phyloP scores from a whole-genome alignment of 768 basidiomycete species.

The Pleurotus eryngii region DNA sequence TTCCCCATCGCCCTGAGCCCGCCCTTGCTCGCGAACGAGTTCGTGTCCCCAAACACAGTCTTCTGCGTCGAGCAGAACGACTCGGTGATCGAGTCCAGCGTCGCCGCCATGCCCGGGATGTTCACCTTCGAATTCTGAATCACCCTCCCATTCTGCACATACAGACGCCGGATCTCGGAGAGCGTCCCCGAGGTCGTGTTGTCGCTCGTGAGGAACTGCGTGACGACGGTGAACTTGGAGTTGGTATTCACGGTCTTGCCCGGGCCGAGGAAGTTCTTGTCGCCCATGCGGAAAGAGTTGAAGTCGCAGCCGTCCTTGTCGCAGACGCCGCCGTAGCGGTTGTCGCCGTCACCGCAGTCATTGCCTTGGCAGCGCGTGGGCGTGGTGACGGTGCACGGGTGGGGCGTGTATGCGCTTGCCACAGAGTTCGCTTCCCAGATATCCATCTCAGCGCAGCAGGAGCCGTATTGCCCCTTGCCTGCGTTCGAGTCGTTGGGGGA shows the following conservation, averaged over 20 bases:
- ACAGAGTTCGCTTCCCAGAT: slow-evolving; percentile 38
- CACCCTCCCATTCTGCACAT: slow-evolving; percentile 25
- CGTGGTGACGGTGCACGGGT: slow-evolving; percentile 33
- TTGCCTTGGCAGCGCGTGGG: slow-evolving; percentile 33
- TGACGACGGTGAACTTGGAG: slow-evolving; percentile 38
- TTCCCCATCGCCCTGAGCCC: slow-evolving; percentile 23
- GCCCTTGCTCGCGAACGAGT: slow-evolving; percentile 30
- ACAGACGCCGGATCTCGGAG: slow-evolving; percentile 31
- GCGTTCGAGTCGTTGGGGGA: slow-evolving; percentile 28
- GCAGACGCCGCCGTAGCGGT: slow-evolving; percentile 33
- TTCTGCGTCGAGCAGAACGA: slow-evolving; percentile 36
- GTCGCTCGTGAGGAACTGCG: slow-evolving; percentile 39
- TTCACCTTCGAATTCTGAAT: slow-evolving; percentile 35
- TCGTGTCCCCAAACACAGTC: slow-evolving; percentile 32
- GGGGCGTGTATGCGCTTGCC: slow-evolving; percentile 37
- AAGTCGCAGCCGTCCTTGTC: slow-evolving; percentile 45
- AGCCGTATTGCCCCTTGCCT: slow-evolving; percentile 32
- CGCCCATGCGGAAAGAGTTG: slow-evolving; percentile 45
- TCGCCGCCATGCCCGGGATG: slow-evolving; percentile 28
- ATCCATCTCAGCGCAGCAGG: slow-evolving; percentile 41
- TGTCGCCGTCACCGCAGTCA: slow-evolving; percentile 22
- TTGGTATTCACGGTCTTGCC: slow-evolving; percentile 37
- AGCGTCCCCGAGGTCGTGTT: slow-evolving; percentile 33
- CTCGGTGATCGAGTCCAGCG: slow-evolving; percentile 35
- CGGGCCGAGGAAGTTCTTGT: slow-evolving; percentile 35